Conservation (phyloP, 495 filamentous ascomycete species). For the Penicillium bialowiezense region DNA sequence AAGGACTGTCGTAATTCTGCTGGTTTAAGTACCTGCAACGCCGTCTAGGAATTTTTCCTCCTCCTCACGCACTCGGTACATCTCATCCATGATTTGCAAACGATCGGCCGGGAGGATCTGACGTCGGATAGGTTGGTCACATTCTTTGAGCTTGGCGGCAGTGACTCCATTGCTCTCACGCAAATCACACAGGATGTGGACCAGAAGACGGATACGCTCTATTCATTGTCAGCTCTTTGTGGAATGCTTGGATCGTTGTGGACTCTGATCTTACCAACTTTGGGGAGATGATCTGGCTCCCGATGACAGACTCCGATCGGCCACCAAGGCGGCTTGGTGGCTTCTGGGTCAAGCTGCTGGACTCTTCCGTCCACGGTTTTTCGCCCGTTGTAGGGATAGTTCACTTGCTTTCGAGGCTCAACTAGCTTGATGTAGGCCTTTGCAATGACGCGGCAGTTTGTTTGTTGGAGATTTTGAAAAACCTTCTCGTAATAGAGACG, state of each 20-base stretch:
- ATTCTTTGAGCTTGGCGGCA: slow-evolving; percentile 34
- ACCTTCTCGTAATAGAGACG: slow-evolving; percentile 60
- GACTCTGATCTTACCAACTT: slow-evolving; percentile 51
- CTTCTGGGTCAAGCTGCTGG: slow-evolving; percentile 37
- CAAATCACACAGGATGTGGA: slow-evolving; percentile 55
- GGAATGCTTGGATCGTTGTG: not conserved
- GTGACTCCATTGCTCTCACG: slow-evolving; percentile 36
- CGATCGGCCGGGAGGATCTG: slow-evolving; percentile 38
- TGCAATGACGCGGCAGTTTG: slow-evolving; percentile 61
- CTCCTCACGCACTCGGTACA: slow-evolving; percentile 60
- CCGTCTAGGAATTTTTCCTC: slow-evolving; percentile 59
- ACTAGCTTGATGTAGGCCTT: slow-evolving; percentile 80
- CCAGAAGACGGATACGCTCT: slow-evolving; percentile 61
- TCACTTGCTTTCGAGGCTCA: slow-evolving; percentile 80
- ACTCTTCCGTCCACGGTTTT: slow-evolving; percentile 34
- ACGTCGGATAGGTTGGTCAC: slow-evolving; percentile 42
- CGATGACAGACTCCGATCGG: slow-evolving; percentile 62
- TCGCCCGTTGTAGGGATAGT: slow-evolving; percentile 71
- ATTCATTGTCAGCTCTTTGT: not conserved
- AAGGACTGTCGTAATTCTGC: not conserved
- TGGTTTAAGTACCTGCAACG: slow-evolving; percentile 56
- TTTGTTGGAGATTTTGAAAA: slow-evolving; percentile 69
- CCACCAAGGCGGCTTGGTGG: slow-evolving; percentile 72
- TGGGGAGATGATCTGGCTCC: slow-evolving; percentile 78
- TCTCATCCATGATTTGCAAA: slow-evolving; percentile 53